Evolutionary conservation across 352 stramenopile species (phyloP), one percentile per base, ranked within the genome.

Genomic region (Globisporangium sylvaticum): DNA sequence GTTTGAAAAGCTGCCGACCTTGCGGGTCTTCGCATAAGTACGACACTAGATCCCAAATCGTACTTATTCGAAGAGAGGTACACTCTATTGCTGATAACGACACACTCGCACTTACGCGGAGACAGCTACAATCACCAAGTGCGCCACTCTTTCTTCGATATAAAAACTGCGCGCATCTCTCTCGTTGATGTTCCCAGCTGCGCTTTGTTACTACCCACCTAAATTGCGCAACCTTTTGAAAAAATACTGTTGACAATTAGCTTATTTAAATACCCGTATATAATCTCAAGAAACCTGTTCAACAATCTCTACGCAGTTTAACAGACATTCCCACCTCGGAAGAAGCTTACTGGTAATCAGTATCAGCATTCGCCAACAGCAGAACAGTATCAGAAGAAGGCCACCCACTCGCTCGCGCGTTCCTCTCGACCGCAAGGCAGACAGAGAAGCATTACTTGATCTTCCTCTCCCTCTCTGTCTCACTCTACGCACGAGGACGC

Each of bases 91-190:
- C 42, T 50, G 56, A 65, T 58, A 58, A 31, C 56, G 59, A 44
- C 50, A 58, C 59, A 65, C n/a, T 57, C 44, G 59, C 29, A 65
- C 59, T 65, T 44, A 12, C 32, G 4, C 55, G 55, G 15, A 61
- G 31, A 60, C 18, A 59, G 29, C 27, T 59, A 60, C 54, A 60
- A 59, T 20, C 15, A 5, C 37, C 50, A 56, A 32, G 22, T 57
- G 50, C 50, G 25, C 37, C 24, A 25, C 39, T 9, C n/a, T 56
- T 65, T 48, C 48, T 65, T 65, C 59, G 58, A 64, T 53, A 53
- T 34, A 63, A 62, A 37, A 8, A 57, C 24, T 27, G 29, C 18
- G 12, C 31, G 54, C 55, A 31, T 48, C 20, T 61, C 29, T 24
- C 46, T 61, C n/a, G 31, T 31, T 61, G 55, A 31, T 61, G 55